Evolutionary conservation across 2,329 filamentous ascomycete genomes (phyloP), one percentile per base, ranked within the genome.

Genomic region (Pyrenophora graminea): DNA sequence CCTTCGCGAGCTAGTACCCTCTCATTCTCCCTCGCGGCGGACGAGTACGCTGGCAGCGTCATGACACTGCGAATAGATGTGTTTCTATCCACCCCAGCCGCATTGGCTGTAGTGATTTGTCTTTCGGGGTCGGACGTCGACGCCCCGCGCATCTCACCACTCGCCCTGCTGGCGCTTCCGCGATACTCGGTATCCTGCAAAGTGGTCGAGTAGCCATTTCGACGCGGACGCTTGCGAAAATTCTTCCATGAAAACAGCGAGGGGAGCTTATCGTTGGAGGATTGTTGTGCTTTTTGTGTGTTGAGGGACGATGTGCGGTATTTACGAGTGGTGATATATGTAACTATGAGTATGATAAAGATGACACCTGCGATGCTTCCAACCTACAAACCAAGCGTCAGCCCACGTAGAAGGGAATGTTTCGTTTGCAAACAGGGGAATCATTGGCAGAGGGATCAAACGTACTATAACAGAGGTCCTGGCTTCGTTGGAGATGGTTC

Each of bases 21-120:
- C 72, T 99, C 94, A 39, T 85, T 86, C 17, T 89, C 86, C 42
- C 84, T 81, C 0, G 91, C 85, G 23, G 84, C 85, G 13, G 81
- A 82, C 2, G 88, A 87, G 72, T 99, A 99, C 0, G 89, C 83
- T 0, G 94, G 94, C 2, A 99, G 77, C 0, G 94, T 97, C 82
- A 97, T 94, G 48, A 97, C 86, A n/a, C 91, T 96, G 48, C 93
- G 87, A 39, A 97, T 81, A 7, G 90, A 95, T 1, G 90, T 91
- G 64, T 93, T 88, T 27, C 93, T 84, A 68, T 93, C 89, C 10
- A 96, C 84, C 3, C 75, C 77, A 19, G 59, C 64, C 1, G 70
- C 74, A 52, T 71, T 72, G 21, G 30, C 49, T 56, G 54, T 61
- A 27, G 56, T 46, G 27, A 67, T 59, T 21, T 66, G 61, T 30